Evolutionary conservation across 768 basidiomycete species (phyloP).

Genomic region (Agrocybe praecox): DNA sequence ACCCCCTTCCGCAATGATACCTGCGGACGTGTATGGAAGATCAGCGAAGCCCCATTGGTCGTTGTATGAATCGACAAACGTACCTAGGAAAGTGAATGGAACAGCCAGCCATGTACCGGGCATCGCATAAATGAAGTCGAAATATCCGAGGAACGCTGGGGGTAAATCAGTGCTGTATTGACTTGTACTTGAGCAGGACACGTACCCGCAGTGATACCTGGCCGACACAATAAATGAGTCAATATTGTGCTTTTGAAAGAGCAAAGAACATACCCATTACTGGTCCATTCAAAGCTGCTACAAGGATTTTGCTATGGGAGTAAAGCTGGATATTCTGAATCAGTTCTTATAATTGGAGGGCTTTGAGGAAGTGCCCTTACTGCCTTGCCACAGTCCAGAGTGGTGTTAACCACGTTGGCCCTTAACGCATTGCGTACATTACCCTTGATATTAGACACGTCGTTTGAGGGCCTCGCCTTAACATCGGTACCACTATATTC

Average conservation of each 20-base stretch:
- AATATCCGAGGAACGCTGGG: conserved; percentile 67
- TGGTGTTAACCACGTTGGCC: conserved; percentile 46
- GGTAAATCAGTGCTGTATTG: not conserved
- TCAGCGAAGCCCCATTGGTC: not conserved
- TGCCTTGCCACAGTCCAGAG: conserved; percentile 66
- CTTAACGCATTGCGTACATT: conserved; percentile 50
- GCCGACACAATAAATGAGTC: not conserved
- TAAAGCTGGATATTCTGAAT: conserved; percentile 47
- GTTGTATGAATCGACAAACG: conserved; percentile 1
- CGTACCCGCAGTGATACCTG: conserved; percentile 69
- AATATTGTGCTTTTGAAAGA: not conserved
- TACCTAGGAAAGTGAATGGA: conserved; percentile 70
- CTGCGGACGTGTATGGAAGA: conserved; percentile 39
- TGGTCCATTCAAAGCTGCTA: conserved; percentile 75
- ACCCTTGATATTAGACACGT: conserved; percentile 14
- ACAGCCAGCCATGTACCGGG: conserved; percentile 63
- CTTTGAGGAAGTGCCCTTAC: conserved; percentile 34
- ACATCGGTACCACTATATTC: conserved; percentile 60
- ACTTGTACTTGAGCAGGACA: not conserved
- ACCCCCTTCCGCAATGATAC: conserved; percentile 68
- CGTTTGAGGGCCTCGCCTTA: conserved; percentile 26
- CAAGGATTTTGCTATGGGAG: conserved; percentile 66
- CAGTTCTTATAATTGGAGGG: too few species aligned
- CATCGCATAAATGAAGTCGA: conserved; percentile 74
- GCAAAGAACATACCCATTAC: conserved; percentile 58